Percentiles rank a stretch among this genome's conserved stretches.
phyloP scores from a whole-genome alignment of 306 rosid genomes.

The Prunus fruticosa region DNA sequence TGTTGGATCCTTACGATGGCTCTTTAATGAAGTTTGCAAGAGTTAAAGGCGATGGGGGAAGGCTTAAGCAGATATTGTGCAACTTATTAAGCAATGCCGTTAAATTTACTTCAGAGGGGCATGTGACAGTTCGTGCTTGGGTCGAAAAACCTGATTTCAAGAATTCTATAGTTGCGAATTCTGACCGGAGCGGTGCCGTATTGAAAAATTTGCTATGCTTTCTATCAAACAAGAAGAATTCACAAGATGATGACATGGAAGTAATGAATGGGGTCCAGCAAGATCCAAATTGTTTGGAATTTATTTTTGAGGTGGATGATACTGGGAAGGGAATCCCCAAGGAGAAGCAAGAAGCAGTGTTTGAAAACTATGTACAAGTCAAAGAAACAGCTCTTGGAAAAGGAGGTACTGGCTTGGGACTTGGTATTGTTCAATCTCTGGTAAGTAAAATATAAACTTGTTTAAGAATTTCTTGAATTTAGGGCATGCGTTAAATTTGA shows the following conservation, averaged over 20 bases:
- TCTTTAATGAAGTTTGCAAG: slow-evolving; percentile 41
- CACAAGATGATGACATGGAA: slow-evolving; percentile 22
- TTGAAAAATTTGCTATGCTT: slow-evolving; percentile 27
- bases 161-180: slow-evolving; percentile 32
- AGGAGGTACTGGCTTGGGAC: slow-evolving; percentile 92
- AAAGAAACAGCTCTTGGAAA: slow-evolving; percentile 52
- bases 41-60: slow-evolving; percentile 75
- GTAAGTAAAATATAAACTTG: no score
- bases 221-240: slow-evolving; percentile 31
- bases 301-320: slow-evolving; percentile 79
- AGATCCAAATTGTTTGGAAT: slow-evolving; percentile 45
- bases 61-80: slow-evolving; percentile 65
- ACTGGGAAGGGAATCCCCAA: slow-evolving; percentile 90
- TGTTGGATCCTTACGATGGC: slow-evolving; percentile 67
- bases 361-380: slow-evolving; percentile 76
- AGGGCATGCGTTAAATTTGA: no score
- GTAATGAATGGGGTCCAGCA: slow-evolving; percentile 22
- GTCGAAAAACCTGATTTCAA: slow-evolving; percentile 44
- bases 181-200: slow-evolving; percentile 11
- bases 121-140: slow-evolving; percentile 60
- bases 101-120: slow-evolving; percentile 70
- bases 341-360: slow-evolving; percentile 56
- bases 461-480: no score
- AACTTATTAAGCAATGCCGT: slow-evolving; percentile 83
- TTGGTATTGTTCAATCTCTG: slow-evolving; percentile 56